Evolutionary conservation across 208 protist genomes (phyloP).

Genomic region (Leishmania major): DNA sequence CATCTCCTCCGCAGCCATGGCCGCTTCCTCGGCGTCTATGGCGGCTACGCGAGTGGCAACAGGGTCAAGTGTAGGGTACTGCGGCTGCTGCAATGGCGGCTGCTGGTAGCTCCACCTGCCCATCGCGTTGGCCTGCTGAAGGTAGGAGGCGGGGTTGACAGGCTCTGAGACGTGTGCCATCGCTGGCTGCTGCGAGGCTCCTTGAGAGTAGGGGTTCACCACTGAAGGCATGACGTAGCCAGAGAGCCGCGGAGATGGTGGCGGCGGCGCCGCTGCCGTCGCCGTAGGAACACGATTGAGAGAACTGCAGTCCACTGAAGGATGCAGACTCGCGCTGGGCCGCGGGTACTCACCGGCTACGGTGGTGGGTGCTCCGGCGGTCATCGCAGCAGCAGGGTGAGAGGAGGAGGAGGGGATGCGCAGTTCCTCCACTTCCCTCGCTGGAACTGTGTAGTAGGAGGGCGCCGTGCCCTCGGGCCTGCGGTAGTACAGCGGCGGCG

Average conservation of each 20-base stretch:
- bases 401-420: slow-evolving; percentile 20
- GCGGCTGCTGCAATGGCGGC: slow-evolving; percentile 15
- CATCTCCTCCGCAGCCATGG: slow-evolving; percentile 50
- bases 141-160: slow-evolving; percentile 26
- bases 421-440: slow-evolving; percentile 19
- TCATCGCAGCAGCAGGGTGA: slow-evolving; percentile 4
- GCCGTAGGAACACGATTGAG: background rate
- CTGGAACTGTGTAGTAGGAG: slow-evolving; percentile 50
- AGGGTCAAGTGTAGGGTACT: slow-evolving; percentile 34
- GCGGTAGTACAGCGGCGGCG: slow-evolving; percentile 72
- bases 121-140: slow-evolving; percentile 29
- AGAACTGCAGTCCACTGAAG: slow-evolving; percentile 21
- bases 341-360: background rate
- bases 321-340: background rate
- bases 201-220: slow-evolving; percentile 35
- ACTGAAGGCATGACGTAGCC: slow-evolving; percentile 32
- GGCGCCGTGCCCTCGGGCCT: slow-evolving; percentile 48
- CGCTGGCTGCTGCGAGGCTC: slow-evolving; percentile 4
- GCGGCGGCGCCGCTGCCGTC: slow-evolving; percentile 9
- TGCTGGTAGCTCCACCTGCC: slow-evolving; percentile 43
- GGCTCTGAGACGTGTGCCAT: slow-evolving; percentile 4
- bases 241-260: slow-evolving; percentile 33
- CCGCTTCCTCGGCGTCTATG: slow-evolving; percentile 49
- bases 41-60: slow-evolving; percentile 31
- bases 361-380: background rate